Conservation (phyloP, 2,329 filamentous ascomycete species). For the Pseudogymnoascus sp. region DNA sequence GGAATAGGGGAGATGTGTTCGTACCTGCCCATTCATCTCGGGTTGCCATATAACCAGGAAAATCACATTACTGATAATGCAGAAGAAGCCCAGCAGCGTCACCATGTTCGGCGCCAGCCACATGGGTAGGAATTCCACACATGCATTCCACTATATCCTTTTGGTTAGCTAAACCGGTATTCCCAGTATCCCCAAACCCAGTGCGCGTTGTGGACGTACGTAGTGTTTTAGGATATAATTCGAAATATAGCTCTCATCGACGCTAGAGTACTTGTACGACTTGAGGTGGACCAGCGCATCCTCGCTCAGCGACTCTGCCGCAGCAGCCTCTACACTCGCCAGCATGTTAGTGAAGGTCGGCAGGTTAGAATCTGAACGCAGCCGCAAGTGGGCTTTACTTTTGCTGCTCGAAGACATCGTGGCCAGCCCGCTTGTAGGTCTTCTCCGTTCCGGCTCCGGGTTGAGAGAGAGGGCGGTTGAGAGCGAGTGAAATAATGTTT, state of each 20-base stretch:
- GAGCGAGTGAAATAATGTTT: not conserved
- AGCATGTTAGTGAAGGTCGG: conserved; percentile 10
- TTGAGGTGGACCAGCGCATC: conserved; percentile 87
- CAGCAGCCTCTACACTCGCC: conserved; percentile 39
- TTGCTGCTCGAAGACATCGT: conserved; percentile 32
- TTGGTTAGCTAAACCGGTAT: conserved; percentile 15
- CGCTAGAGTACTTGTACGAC: conserved; percentile 93
- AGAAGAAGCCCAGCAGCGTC: conserved; percentile 88
- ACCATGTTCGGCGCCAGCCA: conserved; percentile 99
- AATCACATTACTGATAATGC: conserved; percentile 78
- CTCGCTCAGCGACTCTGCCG: conserved; percentile 71
- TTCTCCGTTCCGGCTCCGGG: not conserved
- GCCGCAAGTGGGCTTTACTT: conserved; percentile 21
- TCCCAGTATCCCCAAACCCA: conserved; percentile 20
- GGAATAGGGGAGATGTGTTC: not conserved
- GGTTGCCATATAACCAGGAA: conserved; percentile 25
- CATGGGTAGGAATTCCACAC: conserved; percentile 83
- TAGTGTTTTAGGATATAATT: conserved; percentile 92
- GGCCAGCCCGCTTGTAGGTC: conserved; percentile 9
- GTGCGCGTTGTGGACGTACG: conserved; percentile 47
- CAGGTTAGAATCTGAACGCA: not conserved
- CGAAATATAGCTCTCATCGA: conserved; percentile 91
- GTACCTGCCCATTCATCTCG: conserved; percentile 6
- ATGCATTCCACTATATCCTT: conserved; percentile 78
- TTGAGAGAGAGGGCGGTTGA: not conserved